phyloP scores from a whole-genome alignment of 2,329 filamentous ascomycete genomes.

The Tolypocladium cylindrosporum region DNA sequence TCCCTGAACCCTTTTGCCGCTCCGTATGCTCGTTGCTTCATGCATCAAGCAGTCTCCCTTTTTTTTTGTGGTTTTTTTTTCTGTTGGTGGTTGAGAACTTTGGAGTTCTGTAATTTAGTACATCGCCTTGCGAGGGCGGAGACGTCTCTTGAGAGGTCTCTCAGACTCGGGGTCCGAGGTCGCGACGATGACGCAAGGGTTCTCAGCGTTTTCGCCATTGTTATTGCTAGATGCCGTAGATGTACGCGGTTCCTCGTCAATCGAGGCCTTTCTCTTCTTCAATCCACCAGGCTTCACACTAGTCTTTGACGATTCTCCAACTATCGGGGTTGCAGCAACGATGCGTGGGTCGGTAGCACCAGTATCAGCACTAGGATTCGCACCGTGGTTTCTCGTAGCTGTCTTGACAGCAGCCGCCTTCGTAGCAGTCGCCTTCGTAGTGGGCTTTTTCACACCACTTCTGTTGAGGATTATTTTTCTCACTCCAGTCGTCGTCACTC shows the following conservation, averaged over 20 bases:
- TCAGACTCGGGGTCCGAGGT: neutral
- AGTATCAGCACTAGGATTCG: neutral
- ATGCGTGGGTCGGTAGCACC: neutral
- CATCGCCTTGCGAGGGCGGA: constrained; percentile 2
- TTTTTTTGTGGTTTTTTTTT: neutral
- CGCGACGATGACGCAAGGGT: neutral
- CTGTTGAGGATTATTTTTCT: neutral
- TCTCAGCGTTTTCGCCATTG: neutral
- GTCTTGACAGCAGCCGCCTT: too few species aligned
- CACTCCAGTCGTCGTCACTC: neutral
- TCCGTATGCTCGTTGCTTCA: neutral
- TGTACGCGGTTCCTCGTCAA: neutral
- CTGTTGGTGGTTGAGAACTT: too few species aligned
- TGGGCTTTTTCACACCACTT: neutral
- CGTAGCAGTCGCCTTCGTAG: neutral
- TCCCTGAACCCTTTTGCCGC: neutral
- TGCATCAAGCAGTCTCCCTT: neutral
- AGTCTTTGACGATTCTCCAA: neutral
- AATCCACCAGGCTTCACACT: neutral
- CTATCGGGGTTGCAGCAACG: neutral
- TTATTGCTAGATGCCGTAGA: neutral
- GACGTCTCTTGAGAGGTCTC: constrained; percentile 1
- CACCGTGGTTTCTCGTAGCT: too few species aligned
- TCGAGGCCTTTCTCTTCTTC: neutral
- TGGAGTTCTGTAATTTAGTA: neutral